These are phyloP conservation scores for Sedum album DNA, from an alignment of 164 flowering plant species.

Conservation along the genomic window DNA sequence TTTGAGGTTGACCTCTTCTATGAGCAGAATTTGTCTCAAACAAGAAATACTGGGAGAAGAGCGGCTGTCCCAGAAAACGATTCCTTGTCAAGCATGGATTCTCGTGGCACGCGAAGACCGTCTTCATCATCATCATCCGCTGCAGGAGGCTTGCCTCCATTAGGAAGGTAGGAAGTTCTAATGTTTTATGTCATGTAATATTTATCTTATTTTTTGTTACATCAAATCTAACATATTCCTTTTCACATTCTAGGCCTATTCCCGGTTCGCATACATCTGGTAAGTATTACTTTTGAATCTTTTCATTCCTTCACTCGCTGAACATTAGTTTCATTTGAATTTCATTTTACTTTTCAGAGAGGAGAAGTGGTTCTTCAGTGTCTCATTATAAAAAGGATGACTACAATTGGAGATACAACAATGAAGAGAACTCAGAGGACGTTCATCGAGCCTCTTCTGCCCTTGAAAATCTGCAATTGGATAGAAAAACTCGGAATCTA, in stretches of 20 bases:
- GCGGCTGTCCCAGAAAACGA: constrained; percentile 40
- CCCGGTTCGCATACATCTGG: neutral
- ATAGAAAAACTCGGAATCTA: neutral
- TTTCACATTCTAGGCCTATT: neutral
- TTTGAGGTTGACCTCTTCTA: neutral
- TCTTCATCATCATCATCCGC: neutral
- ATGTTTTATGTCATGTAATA: too few relatives aligned
- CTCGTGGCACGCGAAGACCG: constrained; percentile 55
- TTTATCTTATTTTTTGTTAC: too few relatives aligned
- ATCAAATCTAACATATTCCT: too few relatives aligned
- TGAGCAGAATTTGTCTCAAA: constrained; percentile 60
- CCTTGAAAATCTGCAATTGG: neutral
- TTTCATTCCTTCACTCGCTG: too few relatives aligned
- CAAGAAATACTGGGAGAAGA: constrained; percentile 60
- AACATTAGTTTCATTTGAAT: neutral
- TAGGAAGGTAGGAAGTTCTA: neutral
- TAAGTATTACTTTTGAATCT: neutral
- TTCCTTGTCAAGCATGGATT: constrained; percentile 45
- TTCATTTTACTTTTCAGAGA: neutral
- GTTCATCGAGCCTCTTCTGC: neutral
- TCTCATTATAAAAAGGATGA: neutral
- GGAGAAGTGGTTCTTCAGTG: neutral
- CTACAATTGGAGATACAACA: neutral
- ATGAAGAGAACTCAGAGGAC: neutral
- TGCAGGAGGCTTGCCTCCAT: neutral